Base-by-base conservation (phyloP, 495 filamentous ascomycete species). In the Glutinoglossum americanum region DNA sequence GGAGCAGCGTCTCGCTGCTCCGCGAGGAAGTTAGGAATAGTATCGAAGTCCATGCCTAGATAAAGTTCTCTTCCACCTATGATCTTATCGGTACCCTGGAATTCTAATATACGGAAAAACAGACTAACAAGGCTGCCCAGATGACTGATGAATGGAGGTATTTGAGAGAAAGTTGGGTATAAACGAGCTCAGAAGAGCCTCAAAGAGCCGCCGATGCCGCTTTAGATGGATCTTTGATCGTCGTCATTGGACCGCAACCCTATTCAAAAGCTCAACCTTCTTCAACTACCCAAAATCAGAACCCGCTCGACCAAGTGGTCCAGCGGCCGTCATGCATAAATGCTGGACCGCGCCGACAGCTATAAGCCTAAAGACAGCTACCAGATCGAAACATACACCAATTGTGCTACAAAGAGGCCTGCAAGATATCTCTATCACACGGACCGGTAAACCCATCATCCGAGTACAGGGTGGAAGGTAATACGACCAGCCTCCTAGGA, bases 21-120 rank as follows among this genome's bases (percentile, higher is more conserved):
- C 58, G 77, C 78, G 58, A 99, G 83, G 74, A 95, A 90, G 71
- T 94, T 85, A 66, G 87, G 76, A 69, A 99, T 88, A 62, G 82
- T 83, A 67, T 93, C 83, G 71, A 79, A 79, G 71, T 84, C 83
- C 85, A 89, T 89, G 66, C 11, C 17, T 27, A 49, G 26, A 47
- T 19, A 23, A 17, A 13, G 27, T 58, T 30, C 17, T 21, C 17
- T 11, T 19, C 41, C n/a, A 1, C 5, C 17, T 4, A 15, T 11
- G 13, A 11, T 39, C 37, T 10, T 39, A 11, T 15, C 1, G 9
- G 15, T 17, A 10, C 13, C 5, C 37, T 17, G 15, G 37, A 39
- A 39, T 13, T 39, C 37, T 39, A 15, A 45, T 45, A 45, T 45
- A 10, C 9, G 21, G 41, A 4, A 33, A n/a, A 33, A 33, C 9